Base-by-base conservation (phyloP, 2,329 filamentous ascomycete genomes). In the Metarhizium guizhouense region DNA sequence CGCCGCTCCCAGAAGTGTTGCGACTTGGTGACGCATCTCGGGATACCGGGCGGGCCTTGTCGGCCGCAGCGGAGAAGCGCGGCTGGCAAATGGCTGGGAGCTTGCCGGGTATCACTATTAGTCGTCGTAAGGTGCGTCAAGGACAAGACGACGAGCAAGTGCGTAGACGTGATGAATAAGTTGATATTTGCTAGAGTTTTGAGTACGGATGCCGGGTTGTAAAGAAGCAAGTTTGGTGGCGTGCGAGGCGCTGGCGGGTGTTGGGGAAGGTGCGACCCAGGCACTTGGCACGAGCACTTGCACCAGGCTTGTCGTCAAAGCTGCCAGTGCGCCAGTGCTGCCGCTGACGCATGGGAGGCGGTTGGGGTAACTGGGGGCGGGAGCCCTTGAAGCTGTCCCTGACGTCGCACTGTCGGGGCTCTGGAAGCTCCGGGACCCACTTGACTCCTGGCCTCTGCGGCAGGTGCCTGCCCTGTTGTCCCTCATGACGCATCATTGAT, bases 1-100 rank as follows among this genome's bases (percentile, higher is more conserved):
- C 16, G 63, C 63, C 53, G 67, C 65, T 59, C 65, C 72, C 51
- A 70, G 59, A 57, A 66, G 64, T 54, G 64, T 58, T 38, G 65
- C 58, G 59, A 63, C 61, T 59, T 64, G 61, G 57, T 65, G 64
- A 67, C 67, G 68, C 70, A 72, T 72, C 62, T 53, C 48, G 42
- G 50, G 50, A 42, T 34, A 52, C 45, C 38, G 43, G 52, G 52
- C 50, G 57, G 40, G 54, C 52, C 54, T 45, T 42, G 38, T 54
- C 56, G 51, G 56, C 56, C 54, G 42, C 50, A 45, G 36, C 36
- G 49, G 36, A 54, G 42, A 30, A 11, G 25, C 25, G 25, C 25
- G 25, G 25, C 25, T 25, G 25, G 25, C 25, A 25, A 25, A 25
- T 25, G 25, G 25, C 25, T 40, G 14, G 49, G 14, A 20, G 54